These are phyloP conservation scores for Pseudomonodictys pantanalensis DNA, from an alignment of 495 filamentous ascomycete species.

Conservation along the genomic window DNA sequence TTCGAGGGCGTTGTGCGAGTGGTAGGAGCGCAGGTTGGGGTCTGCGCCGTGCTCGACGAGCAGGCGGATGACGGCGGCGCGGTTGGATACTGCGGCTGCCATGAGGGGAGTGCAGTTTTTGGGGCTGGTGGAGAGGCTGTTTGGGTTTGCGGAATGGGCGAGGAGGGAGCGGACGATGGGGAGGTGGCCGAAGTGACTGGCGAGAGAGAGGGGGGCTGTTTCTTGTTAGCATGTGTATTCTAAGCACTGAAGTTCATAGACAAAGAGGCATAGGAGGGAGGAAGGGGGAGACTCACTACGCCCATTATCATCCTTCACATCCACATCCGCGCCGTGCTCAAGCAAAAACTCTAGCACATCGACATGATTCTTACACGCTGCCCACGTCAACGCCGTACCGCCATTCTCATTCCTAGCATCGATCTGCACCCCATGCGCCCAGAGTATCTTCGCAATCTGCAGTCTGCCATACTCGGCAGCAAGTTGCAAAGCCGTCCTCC, in stretches of 20 bases:
- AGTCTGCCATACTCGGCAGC: slow-evolving; percentile 10
- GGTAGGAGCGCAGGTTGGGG: not conserved
- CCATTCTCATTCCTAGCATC: slow-evolving; percentile 11
- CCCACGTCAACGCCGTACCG: slow-evolving; percentile 17
- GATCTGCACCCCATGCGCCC: slow-evolving; percentile 9
- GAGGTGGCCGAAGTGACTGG: slow-evolving; percentile 20
- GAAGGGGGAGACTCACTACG: not conserved
- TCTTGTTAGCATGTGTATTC: not conserved
- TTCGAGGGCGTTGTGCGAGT: slow-evolving; percentile 10
- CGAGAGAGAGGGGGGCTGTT: slow-evolving; percentile 7
- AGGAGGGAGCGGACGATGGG: slow-evolving; percentile 5
- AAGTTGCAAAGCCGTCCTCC: slow-evolving; percentile 12
- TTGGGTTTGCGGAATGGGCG: slow-evolving; percentile 6
- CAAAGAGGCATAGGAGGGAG: too few species aligned
- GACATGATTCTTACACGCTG: slow-evolving; percentile 11
- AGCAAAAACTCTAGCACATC: slow-evolving; percentile 12
- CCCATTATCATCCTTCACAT: slow-evolving; percentile 10
- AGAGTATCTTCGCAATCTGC: slow-evolving; percentile 9
- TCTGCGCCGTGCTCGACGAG: slow-evolving; percentile 13
- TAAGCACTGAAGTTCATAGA: not conserved
- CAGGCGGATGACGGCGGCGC: slow-evolving; percentile 4
- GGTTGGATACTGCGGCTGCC: slow-evolving; percentile 3
- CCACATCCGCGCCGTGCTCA: slow-evolving; percentile 1
- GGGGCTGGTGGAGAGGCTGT: slow-evolving; percentile 4
- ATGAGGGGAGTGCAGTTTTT: slow-evolving; percentile 4